Percentiles rank a stretch among this genome's conserved stretches.
phyloP scores from a whole-genome alignment of 306 rosid species.

The Canavalia ensiformis region DNA sequence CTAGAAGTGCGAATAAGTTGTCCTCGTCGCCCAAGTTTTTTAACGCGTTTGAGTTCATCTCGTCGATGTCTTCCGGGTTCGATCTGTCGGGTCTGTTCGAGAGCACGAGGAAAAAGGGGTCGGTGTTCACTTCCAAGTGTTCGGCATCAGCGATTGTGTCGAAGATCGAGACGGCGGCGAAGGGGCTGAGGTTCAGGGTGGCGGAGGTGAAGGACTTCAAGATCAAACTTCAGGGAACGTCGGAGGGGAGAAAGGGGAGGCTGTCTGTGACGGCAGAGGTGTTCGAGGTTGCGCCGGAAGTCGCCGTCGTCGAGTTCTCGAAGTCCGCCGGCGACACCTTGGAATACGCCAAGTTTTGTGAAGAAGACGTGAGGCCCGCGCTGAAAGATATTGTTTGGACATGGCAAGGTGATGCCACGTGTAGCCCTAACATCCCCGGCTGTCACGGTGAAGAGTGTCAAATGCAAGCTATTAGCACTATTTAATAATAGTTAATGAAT shows the following conservation, averaged over 20 bases:
- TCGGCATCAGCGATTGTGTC: conserved; percentile 63
- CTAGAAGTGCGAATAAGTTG: conserved; percentile 13
- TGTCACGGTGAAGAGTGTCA: conserved; percentile 40
- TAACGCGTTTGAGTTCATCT: conserved; percentile 81
- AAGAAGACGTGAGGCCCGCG: conserved; percentile 73
- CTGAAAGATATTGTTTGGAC: conserved; percentile 88
- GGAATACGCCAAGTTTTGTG: conserved; percentile 76
- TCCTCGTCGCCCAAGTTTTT: conserved; percentile 67
- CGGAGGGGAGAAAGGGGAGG: conserved; percentile 74
- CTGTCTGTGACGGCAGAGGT: conserved; percentile 75
- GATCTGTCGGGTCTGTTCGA: conserved; percentile 80
- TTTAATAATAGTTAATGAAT: background rate
- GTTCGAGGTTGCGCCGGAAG: conserved; percentile 78
- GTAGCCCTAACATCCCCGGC: conserved; percentile 12
- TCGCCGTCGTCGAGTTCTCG: conserved; percentile 72
- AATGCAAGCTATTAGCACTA: background rate
- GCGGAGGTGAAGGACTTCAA: conserved; percentile 65
- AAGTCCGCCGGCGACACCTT: conserved; percentile 82
- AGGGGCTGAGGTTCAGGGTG: conserved; percentile 61
- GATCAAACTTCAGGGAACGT: conserved; percentile 56
- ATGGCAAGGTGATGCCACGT: conserved; percentile 74
- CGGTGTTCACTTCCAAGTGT: conserved; percentile 74
- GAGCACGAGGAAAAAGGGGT: conserved; percentile 57
- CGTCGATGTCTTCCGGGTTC: conserved; percentile 85
- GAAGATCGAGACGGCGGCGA: conserved; percentile 67